Base-by-base conservation (phyloP, 1,284 basidiomycete genomes). In the Tausonia pullulans region DNA sequence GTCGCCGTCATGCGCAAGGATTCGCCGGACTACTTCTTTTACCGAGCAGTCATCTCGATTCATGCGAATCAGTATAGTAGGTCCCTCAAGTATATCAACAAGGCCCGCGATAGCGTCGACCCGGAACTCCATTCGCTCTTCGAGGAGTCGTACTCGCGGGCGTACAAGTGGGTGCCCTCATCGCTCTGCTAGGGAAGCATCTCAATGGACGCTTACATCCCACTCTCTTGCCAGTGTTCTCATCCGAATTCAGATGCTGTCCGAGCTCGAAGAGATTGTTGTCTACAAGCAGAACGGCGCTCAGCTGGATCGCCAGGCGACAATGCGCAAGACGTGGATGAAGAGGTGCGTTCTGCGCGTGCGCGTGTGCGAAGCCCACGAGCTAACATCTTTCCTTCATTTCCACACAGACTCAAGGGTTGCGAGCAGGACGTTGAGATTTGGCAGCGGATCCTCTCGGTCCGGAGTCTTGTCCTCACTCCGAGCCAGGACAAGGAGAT, bases 371-470 rank as follows among this genome's bases (percentile, higher is more conserved):
- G 13, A 39, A 54, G 50, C 5, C 50, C 27, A 27, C 27, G 6
- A 56, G 45, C 69, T 49, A 39, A 62, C 52, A 55, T 48, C 50
- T 56, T 48, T 67, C 48, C 6, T 41, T 58, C 39, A 54, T 69
- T 46, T 70, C 68, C 69, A 67, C 70, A 69, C 70, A 92, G 90
- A 67, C 77, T 99, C 53, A 88, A 92, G 78, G 96, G 94, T 2
- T 98, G 95, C 76, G 94, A 98, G 74, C 90, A 92, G 14, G 96
- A 98, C 70, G 96, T 98, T 16, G 96, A 99, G 75, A 93, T 97
- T 4, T 99, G 96, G 96, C 96, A 98, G 77, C 86, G 95, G 39
- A 92, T 98, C 58, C 79, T 99, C 14, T 95, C 98, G 78, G 92
- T 99, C 51, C 85, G 96, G 66, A 92, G 93, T 0, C 82, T 98